Conservation (phyloP, 1,139 yeast genomes). For the Magnusiomyces suaveolens region DNA sequence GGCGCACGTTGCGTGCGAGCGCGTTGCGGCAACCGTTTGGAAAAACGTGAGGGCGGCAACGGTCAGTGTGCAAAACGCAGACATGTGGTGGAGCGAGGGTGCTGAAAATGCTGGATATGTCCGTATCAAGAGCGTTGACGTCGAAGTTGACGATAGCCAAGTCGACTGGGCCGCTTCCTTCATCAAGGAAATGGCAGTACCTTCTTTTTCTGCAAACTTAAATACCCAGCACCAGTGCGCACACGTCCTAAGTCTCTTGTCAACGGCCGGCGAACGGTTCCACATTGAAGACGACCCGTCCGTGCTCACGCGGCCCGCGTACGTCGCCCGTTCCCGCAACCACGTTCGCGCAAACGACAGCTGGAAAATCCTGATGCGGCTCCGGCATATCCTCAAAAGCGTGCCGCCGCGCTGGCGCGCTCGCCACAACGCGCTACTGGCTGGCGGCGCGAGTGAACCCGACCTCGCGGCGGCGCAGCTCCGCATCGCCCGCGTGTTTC, state of each 20-base stretch:
- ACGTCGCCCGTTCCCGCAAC: conserved; percentile 57
- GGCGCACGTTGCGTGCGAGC: conserved; percentile 20
- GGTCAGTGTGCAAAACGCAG: conserved; percentile 21
- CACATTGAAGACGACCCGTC: conserved; percentile 75
- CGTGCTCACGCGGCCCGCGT: conserved; percentile 82
- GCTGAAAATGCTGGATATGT: conserved; percentile 23
- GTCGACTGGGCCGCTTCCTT: no score
- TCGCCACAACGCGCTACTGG: no score
- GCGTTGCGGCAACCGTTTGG: no score
- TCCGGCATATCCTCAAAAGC: conserved; percentile 59
- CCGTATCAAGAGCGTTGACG: conserved; percentile 24
- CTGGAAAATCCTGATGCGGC: conserved; percentile 75
- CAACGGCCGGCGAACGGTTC: conserved; percentile 52
- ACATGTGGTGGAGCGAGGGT: conserved; percentile 26
- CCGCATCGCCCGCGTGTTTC: conserved; percentile 49
- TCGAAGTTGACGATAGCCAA: no score
- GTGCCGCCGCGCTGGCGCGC: conserved; percentile 49
- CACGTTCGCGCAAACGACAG: conserved; percentile 76
- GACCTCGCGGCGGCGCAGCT: conserved; percentile 44
- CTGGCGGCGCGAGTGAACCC: no score
- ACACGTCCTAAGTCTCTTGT: conserved; percentile 40
- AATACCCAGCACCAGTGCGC: conserved; percentile 18
- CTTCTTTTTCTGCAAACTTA: no score
- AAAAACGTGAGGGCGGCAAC: no score
- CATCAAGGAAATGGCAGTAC: no score